phyloP scores from a whole-genome alignment of 1,139 yeast genomes.

The Taphrina flavorubra region DNA sequence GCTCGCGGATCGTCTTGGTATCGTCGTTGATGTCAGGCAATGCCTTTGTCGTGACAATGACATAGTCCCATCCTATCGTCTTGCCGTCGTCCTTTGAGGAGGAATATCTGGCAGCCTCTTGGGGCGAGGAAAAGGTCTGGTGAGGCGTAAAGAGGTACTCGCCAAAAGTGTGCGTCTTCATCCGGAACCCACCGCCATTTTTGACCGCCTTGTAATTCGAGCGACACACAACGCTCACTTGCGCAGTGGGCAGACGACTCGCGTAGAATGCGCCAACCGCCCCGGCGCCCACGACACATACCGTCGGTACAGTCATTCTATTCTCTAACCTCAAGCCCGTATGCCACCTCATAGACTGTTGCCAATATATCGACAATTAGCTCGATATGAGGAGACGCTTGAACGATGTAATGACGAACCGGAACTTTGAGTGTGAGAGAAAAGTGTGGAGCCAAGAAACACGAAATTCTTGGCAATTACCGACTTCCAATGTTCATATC shows the following conservation, averaged over 20 bases:
- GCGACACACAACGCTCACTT: conserved; percentile 56
- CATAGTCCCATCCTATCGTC: conserved; percentile 50
- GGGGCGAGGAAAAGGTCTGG: conserved; percentile 48
- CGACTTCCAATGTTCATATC: too few relatives aligned
- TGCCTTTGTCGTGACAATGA: conserved; percentile 71
- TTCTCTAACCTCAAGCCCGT: background rate
- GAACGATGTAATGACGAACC: too few relatives aligned
- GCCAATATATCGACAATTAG: too few relatives aligned
- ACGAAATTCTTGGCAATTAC: too few relatives aligned
- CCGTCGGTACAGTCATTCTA: conserved; percentile 41
- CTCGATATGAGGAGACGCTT: too few relatives aligned
- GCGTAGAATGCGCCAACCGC: conserved; percentile 70
- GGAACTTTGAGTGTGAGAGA: too few relatives aligned
- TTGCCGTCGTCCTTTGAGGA: conserved; percentile 15
- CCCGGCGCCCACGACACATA: conserved; percentile 69
- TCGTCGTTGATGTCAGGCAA: conserved; percentile 68
- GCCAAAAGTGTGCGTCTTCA: conserved; percentile 57
- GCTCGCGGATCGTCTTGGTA: conserved; percentile 65
- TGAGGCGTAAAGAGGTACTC: conserved; percentile 26
- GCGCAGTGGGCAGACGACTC: conserved; percentile 54
- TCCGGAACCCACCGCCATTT: conserved; percentile 60
- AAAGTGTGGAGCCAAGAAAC: too few relatives aligned
- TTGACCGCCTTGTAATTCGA: conserved; percentile 66
- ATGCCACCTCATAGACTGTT: too few relatives aligned
- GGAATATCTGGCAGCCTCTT: conserved; percentile 55